Base-by-base conservation (phyloP, 345 rosid genomes). In the Brassica carinata region DNA sequence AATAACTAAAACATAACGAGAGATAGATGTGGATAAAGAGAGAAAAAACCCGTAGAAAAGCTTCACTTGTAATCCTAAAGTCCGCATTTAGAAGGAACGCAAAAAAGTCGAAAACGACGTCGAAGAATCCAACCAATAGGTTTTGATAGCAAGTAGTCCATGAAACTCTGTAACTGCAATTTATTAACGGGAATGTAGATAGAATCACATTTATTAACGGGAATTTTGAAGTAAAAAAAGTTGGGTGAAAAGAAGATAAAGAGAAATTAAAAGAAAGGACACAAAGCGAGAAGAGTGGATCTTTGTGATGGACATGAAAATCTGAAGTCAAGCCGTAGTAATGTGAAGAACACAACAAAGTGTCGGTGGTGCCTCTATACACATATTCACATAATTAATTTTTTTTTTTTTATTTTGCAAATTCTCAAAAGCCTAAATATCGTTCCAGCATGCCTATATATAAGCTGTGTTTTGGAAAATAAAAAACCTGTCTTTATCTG, bases 331-430 rank as follows among this genome's bases (percentile, higher is more conserved):
- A 65, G 77, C 67, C 72, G 77, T 57, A 72, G 77, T 57, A 72
- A 55, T 19, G 69, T n/a, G 51, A 58, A 66, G 58, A 73, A 59
- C 38, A 38, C 31, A 72, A 18, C 51, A 18, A 55, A 17, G 78
- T 79, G 82, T 79, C 82, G 82, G 82, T 79, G 82, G 78, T 79
- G 82, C 64, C 34, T 13, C 18, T 5, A 67, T 30, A 0, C 73
- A 66, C 19, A n/a, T 38, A 45, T 64, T 78, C 76, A 48, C 5
- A 45, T 62, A 11, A 18, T 62, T 61, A 11, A 11, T 10, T 8
- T 9, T 5, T 43, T 58, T 36, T 5, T 6, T 36, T 6, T 36
- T 67, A n/a, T 43, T 15, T 48, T 29, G 0, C 5, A 51, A 71
- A 36, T 34, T 26, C 19, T 73, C 3, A 79, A 67, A 79, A 67